Base-by-base conservation (phyloP, 257 asterid species). In the Mentha longifolia region DNA sequence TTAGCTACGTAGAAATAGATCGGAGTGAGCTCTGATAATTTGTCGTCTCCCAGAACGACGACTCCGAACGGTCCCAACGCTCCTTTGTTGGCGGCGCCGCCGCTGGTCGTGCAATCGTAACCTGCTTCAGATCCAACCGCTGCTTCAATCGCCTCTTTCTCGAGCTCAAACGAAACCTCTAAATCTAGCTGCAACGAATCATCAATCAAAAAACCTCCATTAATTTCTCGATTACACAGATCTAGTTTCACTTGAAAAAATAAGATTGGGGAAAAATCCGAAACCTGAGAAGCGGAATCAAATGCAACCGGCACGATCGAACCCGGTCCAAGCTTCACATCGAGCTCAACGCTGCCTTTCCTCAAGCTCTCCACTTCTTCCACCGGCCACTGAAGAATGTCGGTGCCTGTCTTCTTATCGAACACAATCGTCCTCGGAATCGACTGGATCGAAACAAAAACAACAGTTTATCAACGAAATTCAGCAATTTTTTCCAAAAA, bases 301-400 rank as follows among this genome's bases (percentile, higher is more conserved):
- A 84, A 66, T n/a, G 68, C 57, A 35, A 87, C 68, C 9, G 92
- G 92, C 47, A 76, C 81, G 41, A 85, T 39, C 13, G 95, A 85
- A 22, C 96, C 92, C 1, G 96, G 95, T 73, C 79, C 85, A n/a
- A 89, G 92, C 72, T 83, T 79, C 64, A 74, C 78, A 2, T 80
- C 74, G 17, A 83, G 61, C 76, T 67, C 81, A 31, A 75, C 67
- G 10, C 80, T 77, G 45, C 77, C 77, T 11, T 66, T 20, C 76
- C 99, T 87, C 82, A 89, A 81, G 76, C 84, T 87, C 82, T 95
- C 97, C 20, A 89, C 80, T 76, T 92, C 98, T 56, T 78, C 75
- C 33, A 92, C 90, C 12, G 98, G 97, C 97, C 98, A 92, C 19
- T 90, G 96, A 54, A 92, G 86, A 41, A 92, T 20, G 81, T 88